Base-by-base conservation (phyloP, 129 eudicot species). In the Centella asiatica region DNA sequence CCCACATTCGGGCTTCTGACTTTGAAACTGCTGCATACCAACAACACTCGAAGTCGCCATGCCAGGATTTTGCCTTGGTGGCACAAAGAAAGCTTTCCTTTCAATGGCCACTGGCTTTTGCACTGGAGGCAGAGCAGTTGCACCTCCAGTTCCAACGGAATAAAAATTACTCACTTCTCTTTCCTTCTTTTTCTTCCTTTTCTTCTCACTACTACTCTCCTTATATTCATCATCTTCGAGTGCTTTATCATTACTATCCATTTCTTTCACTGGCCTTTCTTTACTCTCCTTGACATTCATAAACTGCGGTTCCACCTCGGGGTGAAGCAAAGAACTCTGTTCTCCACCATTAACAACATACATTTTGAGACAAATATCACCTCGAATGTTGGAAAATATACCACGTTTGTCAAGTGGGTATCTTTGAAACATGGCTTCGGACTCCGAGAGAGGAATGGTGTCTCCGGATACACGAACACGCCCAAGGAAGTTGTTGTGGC, bases 321-420 rank as follows among this genome's bases (percentile, higher is more conserved):
- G 58, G 27, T 61, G 75, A 61, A 60, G 28, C 8, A 68, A 44
- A 2, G 37, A 64, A 60, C 3, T 40, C 29, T 6, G 15, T 31
- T 18, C 55, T 5, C 19, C 52, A 44, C 79, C 81, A 23, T 64
- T 33, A 29, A 62, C 67, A 0, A 69, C 52, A 54, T 72, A 74
- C 14, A 90, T 44, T 63, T 45, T 83, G 28, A 87, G 81, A 1
- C 94, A 81, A 10, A 90, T 83, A 62, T 90, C 95, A 0, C 97
- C 97, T 7, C 76, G 85, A 27, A 87, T 80, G 73, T 85, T 73
- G 9, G 95, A 86, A 72, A 90, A 90, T 62, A 84, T 13, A 2
- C 97, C 94, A 20, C 97, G 79, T 66, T 90, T 90, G 46, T 87
- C 95, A 9, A 86, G 85, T 8, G 95, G 95, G 76, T 87, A 90